Base-by-base conservation (phyloP, 1,284 basidiomycete species). In the Vanrija humicola region DNA sequence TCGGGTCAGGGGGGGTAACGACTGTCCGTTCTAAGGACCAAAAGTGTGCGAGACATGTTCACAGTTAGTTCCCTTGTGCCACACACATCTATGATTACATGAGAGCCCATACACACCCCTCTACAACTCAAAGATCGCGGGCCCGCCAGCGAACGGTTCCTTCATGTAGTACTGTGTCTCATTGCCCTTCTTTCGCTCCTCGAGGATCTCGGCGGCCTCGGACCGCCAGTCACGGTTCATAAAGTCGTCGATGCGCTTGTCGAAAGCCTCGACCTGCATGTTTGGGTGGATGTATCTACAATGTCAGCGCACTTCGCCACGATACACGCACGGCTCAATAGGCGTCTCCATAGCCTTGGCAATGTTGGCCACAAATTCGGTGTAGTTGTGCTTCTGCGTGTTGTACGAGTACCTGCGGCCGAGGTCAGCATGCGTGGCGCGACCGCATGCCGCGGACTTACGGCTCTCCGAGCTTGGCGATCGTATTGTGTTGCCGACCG, bases 151-250 rank as follows among this genome's bases (percentile, higher is more conserved):
- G 5, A 5, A 15, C 9, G 34, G 34, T 5, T 12, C 9, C 1
- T 2, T 2, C 2, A 34, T 15, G 34, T 12, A 34, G 34, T 12
- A 5, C 47, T 58, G 58, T 15, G 62, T 62, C 50, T 66, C 63
- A 21, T 54, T 59, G 25, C 63, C 63, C 6, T 43, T 48, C 23
- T 52, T 59, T 18, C 64, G 50, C 43, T 58, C 43, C 26, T 59
- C 56, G 42, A 66, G 47, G 15, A 66, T 63, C 23, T n/a, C 18
- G n/a, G 43, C 55, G 10, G 64, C 64, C 25, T 59, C 56, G 15
- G 46, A 19, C 14, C 54, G 46, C 64, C 64, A 66, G 55, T 66
- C 64, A 38, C 54, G 52, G 26, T 50, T 48, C 15, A 66, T 46
- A 26, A 49, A 63, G 42, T 63, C 56, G 21, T 10, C 9, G 5